Evolutionary conservation across 1,284 basidiomycete genomes (phyloP).

Genomic region (Cryptococcus jaspeensis): DNA sequence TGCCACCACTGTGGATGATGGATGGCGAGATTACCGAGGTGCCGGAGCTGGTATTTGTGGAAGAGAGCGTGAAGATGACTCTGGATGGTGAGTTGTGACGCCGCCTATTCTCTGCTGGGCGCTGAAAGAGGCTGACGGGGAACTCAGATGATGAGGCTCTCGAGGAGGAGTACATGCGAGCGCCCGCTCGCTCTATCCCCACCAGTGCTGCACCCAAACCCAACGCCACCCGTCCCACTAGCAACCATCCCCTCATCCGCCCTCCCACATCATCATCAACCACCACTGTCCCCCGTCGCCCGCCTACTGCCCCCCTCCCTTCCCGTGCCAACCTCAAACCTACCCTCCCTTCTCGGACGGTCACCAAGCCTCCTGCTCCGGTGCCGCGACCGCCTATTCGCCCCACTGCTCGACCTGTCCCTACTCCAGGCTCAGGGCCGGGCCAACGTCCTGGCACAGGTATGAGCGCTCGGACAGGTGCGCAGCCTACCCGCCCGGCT

Average conservation of each 20-base stretch:
- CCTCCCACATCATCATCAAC: not conserved
- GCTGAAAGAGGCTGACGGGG: not conserved
- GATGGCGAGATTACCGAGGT: conserved; percentile 4
- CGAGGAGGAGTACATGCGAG: conserved; percentile 30
- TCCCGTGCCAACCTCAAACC: not conserved
- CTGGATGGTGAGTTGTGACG: conserved; percentile 23
- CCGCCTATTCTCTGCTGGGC: too few species aligned
- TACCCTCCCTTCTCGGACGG: not conserved
- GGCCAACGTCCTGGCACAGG: too few species aligned
- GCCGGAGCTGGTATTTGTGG: conserved; percentile 10
- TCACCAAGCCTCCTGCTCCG: conserved; percentile 7
- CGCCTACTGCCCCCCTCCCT: not conserved
- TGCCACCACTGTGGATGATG: conserved; percentile 24
- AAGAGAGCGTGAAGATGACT: not conserved
- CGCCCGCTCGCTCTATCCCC: conserved; percentile 1
- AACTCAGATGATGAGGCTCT: conserved; percentile 26
- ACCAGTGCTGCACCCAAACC: not conserved
- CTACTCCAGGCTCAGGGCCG: too few species aligned
- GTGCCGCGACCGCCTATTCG: conserved; percentile 6
- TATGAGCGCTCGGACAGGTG: too few species aligned
- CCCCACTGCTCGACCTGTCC: not conserved
- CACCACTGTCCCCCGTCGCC: not conserved
- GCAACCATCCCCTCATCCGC: not conserved
- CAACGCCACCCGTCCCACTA: not conserved
- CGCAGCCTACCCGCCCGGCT: too few species aligned